Base-by-base conservation (phyloP, 768 basidiomycete species). In the Kwoniella botswanensis region DNA sequence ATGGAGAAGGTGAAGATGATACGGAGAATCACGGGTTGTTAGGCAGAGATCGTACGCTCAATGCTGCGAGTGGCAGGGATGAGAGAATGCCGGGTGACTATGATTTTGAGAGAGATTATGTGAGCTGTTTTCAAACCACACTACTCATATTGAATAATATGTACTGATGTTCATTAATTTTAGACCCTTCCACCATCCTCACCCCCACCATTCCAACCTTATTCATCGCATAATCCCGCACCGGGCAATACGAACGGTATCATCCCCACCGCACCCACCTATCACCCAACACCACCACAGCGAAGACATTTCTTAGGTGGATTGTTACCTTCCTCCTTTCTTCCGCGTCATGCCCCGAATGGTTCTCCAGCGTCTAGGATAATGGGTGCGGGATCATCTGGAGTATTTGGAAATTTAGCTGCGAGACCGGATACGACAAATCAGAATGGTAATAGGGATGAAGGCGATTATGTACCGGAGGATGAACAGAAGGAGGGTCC, bases 321-420 rank as follows among this genome's bases (percentile, higher is more conserved):
- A 7, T 57, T 82, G 1, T 65, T 80, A 5, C 81, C 81, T 9
- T 71, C 76, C 1, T 74, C 77, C 3, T 74, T 80, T 52, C 63
- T 77, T 3, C 59, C 59, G 2, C 77, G 74, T 18, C 61, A 74
- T 50, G 71, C 70, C 26, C 56, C 70, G 1, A 42, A 50, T 6
- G 62, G 67, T 18, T 46, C 71, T 7, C 29, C 63, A 10, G 73
- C 62, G 15, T 63, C 66, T 4, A 70, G 78, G 21, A 72, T 76
- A 1, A 54, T 79, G 1, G 77, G 80, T 26, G 79, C 71, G 6
- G 84, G 93, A 41, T 94, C 95, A 77, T 94, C 97, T 76, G 97
- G 97, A 2, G 95, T 98, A 10, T 99, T 98, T 79, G 90, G 92
- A 41, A 99, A 98, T 79, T 89, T 99, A 46, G 90, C 89, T 74